Conservation (phyloP, 306 rosid species). For the Boehmeria nivea region DNA sequence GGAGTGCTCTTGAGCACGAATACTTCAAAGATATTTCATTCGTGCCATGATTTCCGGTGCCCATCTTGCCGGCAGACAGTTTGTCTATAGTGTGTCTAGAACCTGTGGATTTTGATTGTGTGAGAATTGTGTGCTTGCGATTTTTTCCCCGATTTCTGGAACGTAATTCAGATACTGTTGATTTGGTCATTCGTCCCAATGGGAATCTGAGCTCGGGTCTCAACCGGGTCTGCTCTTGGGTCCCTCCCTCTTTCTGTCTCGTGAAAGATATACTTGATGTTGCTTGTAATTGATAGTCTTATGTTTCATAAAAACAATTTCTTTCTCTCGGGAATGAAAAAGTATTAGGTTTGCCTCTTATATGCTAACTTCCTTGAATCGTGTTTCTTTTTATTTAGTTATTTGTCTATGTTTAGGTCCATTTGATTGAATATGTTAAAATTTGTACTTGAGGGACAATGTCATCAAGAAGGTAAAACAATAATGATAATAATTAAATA, state of each 20-base stretch:
- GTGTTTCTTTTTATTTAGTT: neutral
- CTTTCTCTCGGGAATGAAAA: conserved; percentile 14
- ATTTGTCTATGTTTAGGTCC: no score
- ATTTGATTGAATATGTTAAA: no score
- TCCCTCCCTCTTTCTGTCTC: conserved; percentile 1
- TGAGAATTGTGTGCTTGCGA: conserved; percentile 50
- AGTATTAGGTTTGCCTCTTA: conserved; percentile 3
- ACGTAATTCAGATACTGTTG: conserved; percentile 23
- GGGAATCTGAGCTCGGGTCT: neutral
- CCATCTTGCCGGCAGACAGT: conserved; percentile 29
- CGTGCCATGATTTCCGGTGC: conserved; percentile 54
- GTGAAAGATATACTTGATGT: conserved; percentile 12
- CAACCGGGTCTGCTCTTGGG: conserved; percentile 3
- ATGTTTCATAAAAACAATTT: conserved; percentile 5
- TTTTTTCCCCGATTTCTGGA: conserved; percentile 19
- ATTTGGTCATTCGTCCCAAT: conserved; percentile 13
- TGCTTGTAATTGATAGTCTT: conserved; percentile 19
- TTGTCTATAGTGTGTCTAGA: conserved; percentile 71
- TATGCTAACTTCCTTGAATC: neutral
- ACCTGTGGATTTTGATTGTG: conserved; percentile 48
- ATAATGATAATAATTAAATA: no score
- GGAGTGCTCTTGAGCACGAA: conserved; percentile 94
- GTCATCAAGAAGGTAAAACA: no score
- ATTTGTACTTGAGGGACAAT: no score
- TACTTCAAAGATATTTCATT: conserved; percentile 88